Evolutionary conservation across 352 stramenopile genomes (phyloP).

Genomic region (Phytophthora colocasiae): DNA sequence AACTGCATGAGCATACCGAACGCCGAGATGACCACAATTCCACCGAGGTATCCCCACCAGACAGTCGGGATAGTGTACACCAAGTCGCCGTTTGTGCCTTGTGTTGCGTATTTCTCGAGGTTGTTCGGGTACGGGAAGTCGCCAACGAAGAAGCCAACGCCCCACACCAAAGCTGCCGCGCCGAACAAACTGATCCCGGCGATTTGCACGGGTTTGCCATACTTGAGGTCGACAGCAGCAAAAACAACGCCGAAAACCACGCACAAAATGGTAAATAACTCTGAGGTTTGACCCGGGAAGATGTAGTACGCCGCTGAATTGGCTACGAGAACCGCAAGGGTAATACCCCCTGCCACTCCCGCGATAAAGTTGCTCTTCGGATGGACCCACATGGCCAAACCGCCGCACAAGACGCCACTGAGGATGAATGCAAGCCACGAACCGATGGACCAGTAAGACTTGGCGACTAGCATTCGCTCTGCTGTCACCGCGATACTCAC

Average conservation of each 20-base stretch:
- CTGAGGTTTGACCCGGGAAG: constrained; percentile 38
- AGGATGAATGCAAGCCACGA: constrained; percentile 49
- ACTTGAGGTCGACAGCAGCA: constrained; percentile 34
- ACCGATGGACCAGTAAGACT: constrained; percentile 32
- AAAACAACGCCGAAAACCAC: constrained; percentile 41
- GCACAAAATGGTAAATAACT: constrained; percentile 36
- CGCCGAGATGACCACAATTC: constrained; percentile 39
- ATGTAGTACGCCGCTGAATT: constrained; percentile 44
- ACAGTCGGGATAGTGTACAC: constrained; percentile 42
- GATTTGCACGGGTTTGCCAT: constrained; percentile 44
- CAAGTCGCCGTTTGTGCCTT: constrained; percentile 29
- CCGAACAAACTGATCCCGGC: constrained; percentile 43
- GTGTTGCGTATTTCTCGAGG: constrained; percentile 37
- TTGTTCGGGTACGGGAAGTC: constrained; percentile 46
- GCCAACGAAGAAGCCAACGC: constrained; percentile 51
- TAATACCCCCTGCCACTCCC: constrained; percentile 37
- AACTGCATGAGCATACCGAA: constrained; percentile 49
- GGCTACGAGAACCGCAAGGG: constrained; percentile 38
- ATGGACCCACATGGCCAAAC: constrained; percentile 42
- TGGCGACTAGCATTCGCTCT: constrained; percentile 39
- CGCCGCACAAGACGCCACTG: constrained; percentile 35
- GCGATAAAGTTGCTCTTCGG: constrained; percentile 44
- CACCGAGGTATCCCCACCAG: constrained; percentile 51
- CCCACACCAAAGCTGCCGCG: constrained; percentile 38
- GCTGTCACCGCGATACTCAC: constrained; percentile 35